Evolutionary conservation across 352 stramenopile species (phyloP), one percentile per base, ranked within the genome.

Genomic region (Sclerospora graminicola): DNA sequence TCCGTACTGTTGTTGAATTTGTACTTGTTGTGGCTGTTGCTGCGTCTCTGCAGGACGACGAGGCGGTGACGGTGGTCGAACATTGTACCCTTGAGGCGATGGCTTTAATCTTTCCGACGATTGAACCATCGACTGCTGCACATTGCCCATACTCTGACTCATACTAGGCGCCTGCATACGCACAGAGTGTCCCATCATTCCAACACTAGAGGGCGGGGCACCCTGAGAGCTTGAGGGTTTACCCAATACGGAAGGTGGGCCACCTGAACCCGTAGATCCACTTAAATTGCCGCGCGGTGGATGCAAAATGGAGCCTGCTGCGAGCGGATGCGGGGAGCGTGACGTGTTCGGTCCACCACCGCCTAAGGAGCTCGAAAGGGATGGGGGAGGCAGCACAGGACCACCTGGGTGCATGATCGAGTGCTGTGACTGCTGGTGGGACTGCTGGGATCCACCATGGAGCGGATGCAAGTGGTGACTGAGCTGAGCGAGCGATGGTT

Each of bases 391-490:
- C 2, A 89, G 57, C 11, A 75, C 69, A 8, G 76, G 67, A 4
- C 70, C 70, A 0, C 67, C 66, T 1, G 59, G 57, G 39, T 89
- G 74, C 59, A 87, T 58, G 10, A 89, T 69, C 6, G 51, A 60
- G 29, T 64, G 58, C 23, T 60, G 52, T 21, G 32, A 37, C 19
- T 37, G 39, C 38, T 51, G 54, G 11, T 58, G 40, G 37, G 51
- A 14, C 59, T 64, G 51, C 35, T 62, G 57, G 4, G 57, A 55
- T 5, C 72, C 68, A 27, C 77, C 77, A 44, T 89, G 77, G 7
- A 89, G 68, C 27, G 77, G 73, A 39, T 89, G 77, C 23, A 86
- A 51, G 23, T 85, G 56, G 23, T 85, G 72, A 31, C 58, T 51
- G 29, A 89, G 68, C 44, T 89, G 77, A 28, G 77, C 45, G 28